Conservation (phyloP, 2,329 filamentous ascomycete genomes). For the Magnaporthales sp. region DNA sequence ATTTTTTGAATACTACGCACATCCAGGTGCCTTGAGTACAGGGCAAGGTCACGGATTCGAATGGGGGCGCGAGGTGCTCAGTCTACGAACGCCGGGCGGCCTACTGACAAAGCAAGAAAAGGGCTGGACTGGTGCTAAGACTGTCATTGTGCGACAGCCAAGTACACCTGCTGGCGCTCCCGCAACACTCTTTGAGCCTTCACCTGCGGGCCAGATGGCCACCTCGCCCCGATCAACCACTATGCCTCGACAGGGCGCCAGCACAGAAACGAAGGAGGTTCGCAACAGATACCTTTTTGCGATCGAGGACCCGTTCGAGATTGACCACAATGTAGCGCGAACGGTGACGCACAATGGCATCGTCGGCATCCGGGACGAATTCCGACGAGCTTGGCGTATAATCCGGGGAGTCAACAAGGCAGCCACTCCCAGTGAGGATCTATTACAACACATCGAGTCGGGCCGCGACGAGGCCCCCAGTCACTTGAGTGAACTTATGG, state of each 20-base stretch:
- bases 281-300: conserved; percentile 77
- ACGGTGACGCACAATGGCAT: conserved; percentile 81
- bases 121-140: conserved; percentile 79
- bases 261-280: conserved; percentile 53
- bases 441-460: conserved; percentile 42
- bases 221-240: conserved; percentile 8
- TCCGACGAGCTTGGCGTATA: conserved; percentile 69
- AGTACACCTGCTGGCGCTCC: conserved; percentile 8
- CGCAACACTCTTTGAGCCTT: not conserved
- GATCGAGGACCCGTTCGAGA: conserved; percentile 87
- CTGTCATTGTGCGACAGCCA: conserved; percentile 42
- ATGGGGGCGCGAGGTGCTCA: conserved; percentile 74
- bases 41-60: conserved; percentile 54
- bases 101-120: conserved; percentile 67
- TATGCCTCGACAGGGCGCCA: conserved; percentile 7
- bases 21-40: conserved; percentile 44
- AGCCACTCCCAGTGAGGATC: conserved; percentile 28
- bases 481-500: conserved; percentile 27
- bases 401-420: conserved; percentile 44
- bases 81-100: conserved; percentile 63
- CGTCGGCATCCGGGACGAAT: conserved; percentile 74
- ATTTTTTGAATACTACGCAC: conserved; percentile 83
- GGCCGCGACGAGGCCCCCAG: conserved; percentile 24
- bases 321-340: conserved; percentile 78
- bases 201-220: not conserved